Base-by-base conservation (phyloP, 192 early-diverging fungal genomes). In the Entomortierella chlamydospora region DNA sequence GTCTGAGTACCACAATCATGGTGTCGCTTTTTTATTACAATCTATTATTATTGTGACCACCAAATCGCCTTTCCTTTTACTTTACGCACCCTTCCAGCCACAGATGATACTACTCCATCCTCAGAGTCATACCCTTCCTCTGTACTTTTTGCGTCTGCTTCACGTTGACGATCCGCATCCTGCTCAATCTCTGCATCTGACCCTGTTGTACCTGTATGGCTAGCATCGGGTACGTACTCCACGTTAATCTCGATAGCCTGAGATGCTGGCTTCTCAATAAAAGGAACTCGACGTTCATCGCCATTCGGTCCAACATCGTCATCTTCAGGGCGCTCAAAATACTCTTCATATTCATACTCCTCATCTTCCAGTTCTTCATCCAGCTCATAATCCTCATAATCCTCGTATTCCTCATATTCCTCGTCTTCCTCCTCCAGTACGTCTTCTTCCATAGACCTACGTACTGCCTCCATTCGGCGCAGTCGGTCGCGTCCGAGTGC, bases 31-130 rank as follows among this genome's bases (percentile, higher is more conserved):
- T 63, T 63, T 51, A n/a, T 63, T 49, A 41, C 25, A 5, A 43
- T 61, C n/a, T 61, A 9, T 63, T 51, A 18, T 33, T 71, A 63
- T 22, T 63, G 59, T 1, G 70, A 47, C 70, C 70, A 72, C 70
- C 71, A 76, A n/a, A 76, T 76, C 60, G 62, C 73, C 22, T 68
- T 63, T 23, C 73, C 73, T 29, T 76, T 67, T 12, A 63, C 58
- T 26, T 57, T 68, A 22, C 64, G 64, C 22, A 68, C 65, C 12
- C 29, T 52, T 11, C 60, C 65, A 50, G 65, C 68, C 18, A 68
- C 60, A 0, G 72, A 6, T 1, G 56, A 57, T n/a, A 74, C 57
- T 29, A 67, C 57, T 0, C 54, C 71, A 9, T 74, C 72, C 9
- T 74, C 72, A 34, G 25, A 43, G 1, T 66, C 51, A 47, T 59